A percentile compares a stretch with the other conserved stretches of the same genome.
These are phyloP conservation scores for Litchi chinensis DNA, from an alignment of 345 rosid species.

Conservation along the genomic window DNA sequence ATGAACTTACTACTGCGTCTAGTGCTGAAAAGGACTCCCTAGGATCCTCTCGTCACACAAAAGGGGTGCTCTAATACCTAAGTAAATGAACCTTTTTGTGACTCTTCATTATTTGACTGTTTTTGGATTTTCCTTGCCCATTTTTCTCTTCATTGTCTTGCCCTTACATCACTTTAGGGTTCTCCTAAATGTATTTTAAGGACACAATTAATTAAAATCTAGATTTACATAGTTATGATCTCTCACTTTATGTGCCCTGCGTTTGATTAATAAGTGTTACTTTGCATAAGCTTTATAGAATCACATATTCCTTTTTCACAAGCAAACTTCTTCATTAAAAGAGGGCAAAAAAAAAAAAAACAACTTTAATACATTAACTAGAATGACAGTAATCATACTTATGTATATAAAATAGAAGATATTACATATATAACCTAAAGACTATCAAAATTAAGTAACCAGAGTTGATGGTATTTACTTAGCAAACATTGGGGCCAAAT, in stretches of 20 bases:
- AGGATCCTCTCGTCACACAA: conserved; percentile 33
- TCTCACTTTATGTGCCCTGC: background rate
- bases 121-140: background rate
- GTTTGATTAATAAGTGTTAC: background rate
- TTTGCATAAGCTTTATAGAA: conserved; percentile 15
- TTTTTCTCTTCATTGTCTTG: conserved; percentile 14
- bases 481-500: conserved; percentile 91
- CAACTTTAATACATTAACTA: conserved; percentile 9
- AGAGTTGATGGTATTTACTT: conserved; percentile 5
- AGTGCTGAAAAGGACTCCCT: conserved; percentile 27
- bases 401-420: background rate
- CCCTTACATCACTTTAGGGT: background rate
- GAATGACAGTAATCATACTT: background rate
- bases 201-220: too few relatives aligned
- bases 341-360: background rate
- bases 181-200: background rate
- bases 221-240: too few relatives aligned
- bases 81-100: conserved; percentile 19
- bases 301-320: background rate
- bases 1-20: too few relatives aligned
- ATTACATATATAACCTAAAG: conserved; percentile 1
- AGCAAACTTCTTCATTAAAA: background rate
- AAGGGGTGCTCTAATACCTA: conserved; percentile 10
- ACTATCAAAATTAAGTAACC: conserved; percentile 28
- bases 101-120: conserved; percentile 33